Evolutionary conservation across 805 yeast genomes (phyloP).

Genomic region (Priceomyces carsonii): DNA sequence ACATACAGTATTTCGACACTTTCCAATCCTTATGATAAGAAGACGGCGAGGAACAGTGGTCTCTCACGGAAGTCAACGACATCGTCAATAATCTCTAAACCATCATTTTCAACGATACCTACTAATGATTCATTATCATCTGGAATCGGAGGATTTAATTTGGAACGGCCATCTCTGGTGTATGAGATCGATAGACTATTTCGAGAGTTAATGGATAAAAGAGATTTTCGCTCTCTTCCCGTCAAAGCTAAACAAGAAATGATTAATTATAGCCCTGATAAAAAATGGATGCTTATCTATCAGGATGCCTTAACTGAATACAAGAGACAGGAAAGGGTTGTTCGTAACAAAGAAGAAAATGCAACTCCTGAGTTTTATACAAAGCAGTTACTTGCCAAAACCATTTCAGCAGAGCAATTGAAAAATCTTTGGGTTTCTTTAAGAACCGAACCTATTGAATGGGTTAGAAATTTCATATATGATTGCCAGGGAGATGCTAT

Average conservation of each 20-base stretch:
- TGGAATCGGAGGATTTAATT: constrained; percentile 22
- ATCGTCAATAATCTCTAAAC: constrained; percentile 26
- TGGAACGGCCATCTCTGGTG: constrained; percentile 70
- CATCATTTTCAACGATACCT: constrained; percentile 18
- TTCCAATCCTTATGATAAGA: constrained; percentile 30
- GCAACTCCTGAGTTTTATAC: constrained; percentile 76
- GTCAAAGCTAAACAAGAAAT: constrained; percentile 74
- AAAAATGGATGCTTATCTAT: constrained; percentile 88
- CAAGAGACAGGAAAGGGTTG: constrained; percentile 46
- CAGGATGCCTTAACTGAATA: constrained; percentile 82
- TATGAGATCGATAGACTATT: constrained; percentile 73
- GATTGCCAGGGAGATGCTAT: constrained; percentile 80
- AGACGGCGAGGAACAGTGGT: constrained; percentile 15
- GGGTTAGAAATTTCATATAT: constrained; percentile 77
- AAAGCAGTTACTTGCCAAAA: constrained; percentile 66
- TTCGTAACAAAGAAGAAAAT: constrained; percentile 24
- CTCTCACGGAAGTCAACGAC: constrained; percentile 26
- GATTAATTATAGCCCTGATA: constrained; percentile 69
- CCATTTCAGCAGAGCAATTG: constrained; percentile 67
- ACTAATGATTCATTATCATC: constrained; percentile 17
- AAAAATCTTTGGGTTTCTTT: constrained; percentile 88
- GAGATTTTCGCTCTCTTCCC: constrained; percentile 75
- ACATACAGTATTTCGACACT: constrained; percentile 35
- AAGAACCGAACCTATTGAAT: constrained; percentile 79
- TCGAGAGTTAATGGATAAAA: constrained; percentile 74